Base-by-base conservation (phyloP, 2,329 filamentous ascomycete species). In the Fusarium foetens region DNA sequence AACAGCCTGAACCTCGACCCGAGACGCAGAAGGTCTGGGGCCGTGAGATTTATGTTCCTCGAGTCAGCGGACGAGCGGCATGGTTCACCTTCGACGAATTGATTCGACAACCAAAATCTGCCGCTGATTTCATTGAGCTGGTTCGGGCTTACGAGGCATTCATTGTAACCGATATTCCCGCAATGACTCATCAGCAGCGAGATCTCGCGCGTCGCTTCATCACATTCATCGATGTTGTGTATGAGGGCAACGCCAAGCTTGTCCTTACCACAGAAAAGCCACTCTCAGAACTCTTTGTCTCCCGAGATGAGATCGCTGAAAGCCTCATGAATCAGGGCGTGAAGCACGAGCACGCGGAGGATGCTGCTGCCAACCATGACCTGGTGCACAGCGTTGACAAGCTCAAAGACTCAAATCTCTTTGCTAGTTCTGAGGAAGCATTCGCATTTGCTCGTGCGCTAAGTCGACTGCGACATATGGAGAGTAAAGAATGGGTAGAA, bases 201-300 rank as follows among this genome's bases (percentile, higher is more conserved):
- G 96, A 99, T 83, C 87, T 97, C 42, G 96, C 96, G 0, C 86
- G 96, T 17, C 88, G 96, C 9, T 98, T 99, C 82, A 99, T 99
- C 80, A 99, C 95, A 0, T 98, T 99, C 76, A 94, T 99, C 73
- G 96, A 99, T 80, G 95, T 96, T 10, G 92, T 98, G 8, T 99
- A 99, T 79, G 96, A 99, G 82, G 87, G 88, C 33, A 89, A 95
- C 81, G 95, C 94, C n/a, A 98, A 98, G 83, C 88, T 99, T 12
- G 95, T 98, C 21, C 88, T 99, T 62, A 99, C 96, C 0, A 95
- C 93, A 6, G 94, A 91, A 43, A 93, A 95, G 53, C 94, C 95
- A 0, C 85, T 99, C 5, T 90, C 90, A 12, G 91, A 97, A 79
- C 89, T 98, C 38, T 99, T 98, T 83, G 87, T 97, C 49, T 94